Conservation (phyloP, 2,329 filamentous ascomycete species). For the Pestalotiopsis sp. region DNA sequence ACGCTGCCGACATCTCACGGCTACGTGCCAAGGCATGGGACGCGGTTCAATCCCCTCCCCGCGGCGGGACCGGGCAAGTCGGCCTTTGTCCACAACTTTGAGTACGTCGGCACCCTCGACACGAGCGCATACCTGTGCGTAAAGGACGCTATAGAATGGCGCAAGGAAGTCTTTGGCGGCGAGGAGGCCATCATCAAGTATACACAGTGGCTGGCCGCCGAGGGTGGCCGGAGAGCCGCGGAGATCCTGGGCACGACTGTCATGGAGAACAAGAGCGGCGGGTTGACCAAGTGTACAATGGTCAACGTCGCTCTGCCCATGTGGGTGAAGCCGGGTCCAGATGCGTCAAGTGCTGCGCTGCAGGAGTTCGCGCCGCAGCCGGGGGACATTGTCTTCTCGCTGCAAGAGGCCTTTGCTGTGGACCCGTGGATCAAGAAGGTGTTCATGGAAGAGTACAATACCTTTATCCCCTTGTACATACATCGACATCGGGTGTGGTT, state of each 20-base stretch:
- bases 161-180: slow-evolving; percentile 67
- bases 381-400: slow-evolving; percentile 24
- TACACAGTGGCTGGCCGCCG: slow-evolving; percentile 59
- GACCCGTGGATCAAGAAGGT: slow-evolving; percentile 58
- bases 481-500: slow-evolving; percentile 67
- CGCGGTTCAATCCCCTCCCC: slow-evolving; percentile 42
- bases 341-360: slow-evolving; percentile 14
- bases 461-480: slow-evolving; percentile 66
- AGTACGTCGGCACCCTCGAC: slow-evolving; percentile 77
- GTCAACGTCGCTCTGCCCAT: slow-evolving; percentile 71
- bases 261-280: slow-evolving; percentile 64
- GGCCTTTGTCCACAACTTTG: slow-evolving; percentile 68
- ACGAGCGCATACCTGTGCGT: slow-evolving; percentile 71
- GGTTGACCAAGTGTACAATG: slow-evolving; percentile 67
- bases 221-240: slow-evolving; percentile 63
- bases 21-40: slow-evolving; percentile 52
- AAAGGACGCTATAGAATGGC: slow-evolving; percentile 70
- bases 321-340: slow-evolving; percentile 5
- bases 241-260: slow-evolving; percentile 67
- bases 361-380: neutral
- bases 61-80: slow-evolving; percentile 43
- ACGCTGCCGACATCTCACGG: slow-evolving; percentile 81
- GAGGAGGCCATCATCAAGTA: slow-evolving; percentile 71
- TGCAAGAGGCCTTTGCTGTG: slow-evolving; percentile 35
- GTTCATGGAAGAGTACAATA: slow-evolving; percentile 62